These are phyloP conservation scores for Fomitopsis betulina DNA, from an alignment of 1,284 basidiomycete genomes.

Conservation along the genomic window DNA sequence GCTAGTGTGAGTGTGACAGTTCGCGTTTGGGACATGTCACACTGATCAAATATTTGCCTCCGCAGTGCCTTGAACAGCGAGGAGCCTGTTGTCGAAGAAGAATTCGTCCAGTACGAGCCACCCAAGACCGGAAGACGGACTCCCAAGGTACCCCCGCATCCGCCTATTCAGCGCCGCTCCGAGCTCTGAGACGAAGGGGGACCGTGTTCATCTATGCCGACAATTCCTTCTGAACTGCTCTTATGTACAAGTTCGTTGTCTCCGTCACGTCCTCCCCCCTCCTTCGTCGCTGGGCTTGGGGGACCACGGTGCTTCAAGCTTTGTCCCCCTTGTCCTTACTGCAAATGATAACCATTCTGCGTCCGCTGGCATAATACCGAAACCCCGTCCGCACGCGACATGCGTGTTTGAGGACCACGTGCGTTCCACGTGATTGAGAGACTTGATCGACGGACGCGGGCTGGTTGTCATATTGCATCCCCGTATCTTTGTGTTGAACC, in stretches of 20 bases:
- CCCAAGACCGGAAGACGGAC: constrained; percentile 56
- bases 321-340: constrained; percentile 68
- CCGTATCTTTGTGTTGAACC: constrained; percentile 17
- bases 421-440: constrained; percentile 24
- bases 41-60: constrained; percentile 13
- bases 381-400: constrained; percentile 23
- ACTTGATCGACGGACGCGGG: constrained; percentile 20
- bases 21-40: not conserved
- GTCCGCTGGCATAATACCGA: constrained; percentile 23
- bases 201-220: constrained; percentile 34
- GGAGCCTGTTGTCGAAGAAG: constrained; percentile 65
- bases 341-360: constrained; percentile 43
- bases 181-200: constrained; percentile 91
- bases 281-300: constrained; percentile 84
- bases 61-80: constrained; percentile 65
- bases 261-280: constrained; percentile 42
- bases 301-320: constrained; percentile 66
- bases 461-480: constrained; percentile 40
- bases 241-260: constrained; percentile 68
- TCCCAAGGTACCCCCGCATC: constrained; percentile 81
- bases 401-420: constrained; percentile 17
- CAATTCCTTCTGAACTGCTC: constrained; percentile 32
- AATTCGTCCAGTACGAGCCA: constrained; percentile 66
- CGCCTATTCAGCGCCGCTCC: constrained; percentile 72
- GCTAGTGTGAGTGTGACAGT: constrained; percentile 55